Conservation (phyloP, 2,329 filamentous ascomycete species). For the Neonectria sp. region DNA sequence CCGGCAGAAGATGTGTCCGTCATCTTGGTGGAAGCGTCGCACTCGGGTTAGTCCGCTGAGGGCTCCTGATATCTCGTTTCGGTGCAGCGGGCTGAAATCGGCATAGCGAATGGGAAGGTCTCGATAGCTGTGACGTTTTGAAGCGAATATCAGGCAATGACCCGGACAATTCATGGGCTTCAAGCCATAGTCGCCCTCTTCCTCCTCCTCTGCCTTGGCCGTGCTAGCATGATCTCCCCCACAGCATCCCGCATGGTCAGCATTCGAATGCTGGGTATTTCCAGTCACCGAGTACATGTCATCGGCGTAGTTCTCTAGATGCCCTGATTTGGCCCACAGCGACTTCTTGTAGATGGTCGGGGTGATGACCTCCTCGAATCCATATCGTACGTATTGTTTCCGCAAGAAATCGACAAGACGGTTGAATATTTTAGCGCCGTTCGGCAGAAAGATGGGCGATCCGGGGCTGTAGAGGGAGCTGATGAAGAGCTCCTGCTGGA, state of each 20-base stretch:
- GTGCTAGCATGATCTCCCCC: constrained; percentile 47
- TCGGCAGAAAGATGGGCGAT: constrained; percentile 87
- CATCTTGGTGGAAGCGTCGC: constrained; percentile 90
- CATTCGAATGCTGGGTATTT: constrained; percentile 50
- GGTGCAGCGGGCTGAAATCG: constrained; percentile 89
- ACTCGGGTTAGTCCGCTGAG: constrained; percentile 87
- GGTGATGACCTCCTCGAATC: constrained; percentile 90
- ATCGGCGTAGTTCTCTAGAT: constrained; percentile 91
- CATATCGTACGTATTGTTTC: constrained; percentile 86
- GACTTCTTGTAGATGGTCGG: constrained; percentile 93
- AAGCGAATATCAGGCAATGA: constrained; percentile 87
- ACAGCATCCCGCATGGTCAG: constrained; percentile 47
- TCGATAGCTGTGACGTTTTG: constrained; percentile 80
- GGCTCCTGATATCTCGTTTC: constrained; percentile 88
- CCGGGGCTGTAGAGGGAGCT: constrained; percentile 86
- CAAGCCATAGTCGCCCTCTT: constrained; percentile 81
- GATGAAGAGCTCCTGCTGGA: constrained; percentile 83
- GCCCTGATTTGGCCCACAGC: constrained; percentile 88
- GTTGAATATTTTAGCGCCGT: constrained; percentile 87
- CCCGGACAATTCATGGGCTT: constrained; percentile 97
- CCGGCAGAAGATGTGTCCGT: constrained; percentile 91
- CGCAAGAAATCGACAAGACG: constrained; percentile 86
- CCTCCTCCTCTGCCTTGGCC: constrained; percentile 63
- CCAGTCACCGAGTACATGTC: constrained; percentile 91
- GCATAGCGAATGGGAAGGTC: constrained; percentile 88